phyloP scores from a whole-genome alignment of 163 green algal genomes.

The Chlamydomonas reinhardtii region DNA sequence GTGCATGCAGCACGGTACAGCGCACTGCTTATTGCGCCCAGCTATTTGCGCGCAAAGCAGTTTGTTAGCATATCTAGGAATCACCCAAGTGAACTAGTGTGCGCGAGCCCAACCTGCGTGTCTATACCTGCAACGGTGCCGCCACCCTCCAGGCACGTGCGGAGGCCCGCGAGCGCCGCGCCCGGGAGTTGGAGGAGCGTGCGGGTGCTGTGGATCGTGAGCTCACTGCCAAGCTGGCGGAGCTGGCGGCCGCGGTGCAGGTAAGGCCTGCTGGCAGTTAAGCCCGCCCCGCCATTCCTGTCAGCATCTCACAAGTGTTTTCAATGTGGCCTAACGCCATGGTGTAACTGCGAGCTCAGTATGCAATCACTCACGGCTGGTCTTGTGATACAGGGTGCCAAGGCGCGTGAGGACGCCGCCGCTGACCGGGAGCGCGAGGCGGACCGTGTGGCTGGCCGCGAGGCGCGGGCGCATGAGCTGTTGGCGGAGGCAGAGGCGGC shows the following conservation, averaged over 20 bases:
- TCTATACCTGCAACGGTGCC: too few relatives aligned
- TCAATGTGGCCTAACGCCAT: too few relatives aligned
- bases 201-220: slow-evolving; percentile 50
- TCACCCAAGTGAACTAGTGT: too few relatives aligned
- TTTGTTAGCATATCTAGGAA: too few relatives aligned
- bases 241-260: slow-evolving; percentile 45
- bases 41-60: too few relatives aligned
- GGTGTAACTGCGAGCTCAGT: too few relatives aligned
- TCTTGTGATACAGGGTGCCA: slow-evolving; percentile 26
- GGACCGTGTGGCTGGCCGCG: slow-evolving; percentile 35
- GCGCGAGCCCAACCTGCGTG: too few relatives aligned
- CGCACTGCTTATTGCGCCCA: too few relatives aligned
- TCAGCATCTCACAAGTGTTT: too few relatives aligned
- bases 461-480: slow-evolving; percentile 49
- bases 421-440: slow-evolving; percentile 61
- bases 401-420: slow-evolving; percentile 39
- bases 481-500: slow-evolving; percentile 58
- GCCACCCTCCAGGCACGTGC: background rate
- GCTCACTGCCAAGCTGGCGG: slow-evolving; percentile 21
- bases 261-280: background rate
- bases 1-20: too few relatives aligned
- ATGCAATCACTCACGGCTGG: too few relatives aligned
- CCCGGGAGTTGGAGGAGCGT: slow-evolving; percentile 49
- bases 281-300: too few relatives aligned
- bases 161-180: slow-evolving; percentile 35